Base-by-base conservation (phyloP, 1,139 yeast genomes). In the Diutina ranongensis region DNA sequence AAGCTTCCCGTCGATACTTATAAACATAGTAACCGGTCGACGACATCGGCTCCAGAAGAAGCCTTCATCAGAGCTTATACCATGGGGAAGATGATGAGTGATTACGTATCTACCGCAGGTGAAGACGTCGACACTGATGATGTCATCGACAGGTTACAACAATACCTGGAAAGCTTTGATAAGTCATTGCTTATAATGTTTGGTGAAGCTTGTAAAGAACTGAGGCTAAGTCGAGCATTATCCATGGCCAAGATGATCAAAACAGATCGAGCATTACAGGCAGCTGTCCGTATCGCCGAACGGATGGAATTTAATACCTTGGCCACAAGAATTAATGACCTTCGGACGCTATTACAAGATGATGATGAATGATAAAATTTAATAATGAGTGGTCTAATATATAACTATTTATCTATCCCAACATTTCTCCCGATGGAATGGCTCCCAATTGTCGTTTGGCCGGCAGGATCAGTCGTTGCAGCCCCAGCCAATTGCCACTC, bases 241-340 rank as follows among this genome's bases (percentile, higher is more conserved):
- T 81, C 83, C 35, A 61, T 92, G 44, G 88, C 80, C 4, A 74
- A 71, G 53, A 76, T 84, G 57, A 69, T 92, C 54, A 76, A 78
- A 54, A 82, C 80, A 51, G 89, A 83, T 51, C 79, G 83, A 53
- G 95, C 95, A 4, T 65, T 89, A 51, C 74, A 74, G 48, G 96
- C 96, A 0, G 96, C 97, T 1, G 68, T 76, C 21, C 83, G 83
- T 62, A 84, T 92, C 49, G 86, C 95, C 1, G 84, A 84, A 54
- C 74, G 95, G 53, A 78, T 84, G 56, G 88, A 83, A 47, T 71
- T 81, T 58, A 63, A 72, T 35, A 67, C 72, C 8, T 65, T 92
- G 54, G 88, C 87, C 1, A 76, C 74, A 48, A 78, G 76, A 57
- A 80, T 89, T 48, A 78, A 76, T 49, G 76, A 76, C 52, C 62